Base-by-base conservation (phyloP, 75 land plant genomes). In the Sequoiadendron giganteum region DNA sequence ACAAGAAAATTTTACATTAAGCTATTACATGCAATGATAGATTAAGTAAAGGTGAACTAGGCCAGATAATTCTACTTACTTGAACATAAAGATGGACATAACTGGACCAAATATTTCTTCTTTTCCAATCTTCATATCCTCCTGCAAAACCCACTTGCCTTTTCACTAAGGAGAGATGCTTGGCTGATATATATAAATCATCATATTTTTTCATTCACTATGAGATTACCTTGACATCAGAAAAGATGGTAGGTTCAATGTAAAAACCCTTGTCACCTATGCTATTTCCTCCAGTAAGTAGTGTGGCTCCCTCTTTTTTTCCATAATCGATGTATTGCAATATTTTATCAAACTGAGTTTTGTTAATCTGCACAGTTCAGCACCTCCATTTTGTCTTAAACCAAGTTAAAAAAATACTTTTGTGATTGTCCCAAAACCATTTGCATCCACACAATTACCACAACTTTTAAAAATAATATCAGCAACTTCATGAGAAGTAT, bases 201-300 rank as follows among this genome's bases (percentile, higher is more conserved):
- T 36, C 38, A 36, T 36, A 36, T 48, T 61, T 11, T 3, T 61
- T 15, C 5, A 65, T 18, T 65, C 5, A 9, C 49, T 48, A 48
- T 48, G 21, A 30, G 48, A 19, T 43, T 93, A 95, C 96, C 92
- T 91, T 88, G 54, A 96, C 97, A 90, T 98, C 95, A 21, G 94
- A 88, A 85, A 98, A 98, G 36, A 98, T 89, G 16, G 99, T 98
- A 4, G 99, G 99, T 88, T 98, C 94, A 87, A 98, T 93, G 84
- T 95, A 98, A 88, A 90, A 96, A 14, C 99, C 98, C 86, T 93
- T 93, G 13, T 88, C 83, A 32, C 95, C 96, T 30, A 86, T 43
- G 9, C 90, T 86, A 54, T 89, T 93, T 14, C 99, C 99, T 73
- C 99, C 98, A 19, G 95, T 91, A 25, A 96, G 70, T 39, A 98